Evolutionary conservation across 2,329 filamentous ascomycete genomes (phyloP), one percentile per base, ranked within the genome.

Genomic region (Colletotrichum cordylinicola): DNA sequence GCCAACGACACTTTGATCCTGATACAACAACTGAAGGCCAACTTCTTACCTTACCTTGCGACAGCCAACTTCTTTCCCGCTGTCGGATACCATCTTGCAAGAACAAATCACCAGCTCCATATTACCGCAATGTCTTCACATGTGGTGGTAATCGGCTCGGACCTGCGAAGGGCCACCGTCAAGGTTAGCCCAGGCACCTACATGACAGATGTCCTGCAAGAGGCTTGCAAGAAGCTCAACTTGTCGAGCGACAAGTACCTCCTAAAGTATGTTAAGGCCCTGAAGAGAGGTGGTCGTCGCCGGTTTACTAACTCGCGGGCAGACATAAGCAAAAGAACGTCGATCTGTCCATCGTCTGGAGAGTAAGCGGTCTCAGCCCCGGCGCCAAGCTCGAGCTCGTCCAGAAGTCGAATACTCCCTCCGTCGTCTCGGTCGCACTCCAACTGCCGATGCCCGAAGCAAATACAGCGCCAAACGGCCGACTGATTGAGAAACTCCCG

Each of bases 351-450:
- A 90, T 95, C 72, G 94, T 95, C 56, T 95, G 96, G 83, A 93
- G 96, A 64, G 92, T 96, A 33, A 94, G 96, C 7, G 95, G 96
- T 66, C 93, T 99, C 8, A 89, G 91, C 15, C 91, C 95, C 48
- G 97, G 97, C 77, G 96, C 97, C 75, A 98, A 98, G 82, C 92
- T 99, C 74, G 96, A 98, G 82, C 94, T 99, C 66, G 94, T 98
- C 27, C 93, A 95, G 82, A 93, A 94, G 75, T 97, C 96, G 61
- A 94, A 95, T 73, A 97, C 96, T 0, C 94, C 96, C 1, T 93
- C 95, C 2, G 94, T 94, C 64, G 94, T 99, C 72, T 96, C 94
- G 55, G 94, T 99, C 56, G 96, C 95, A n/a, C 87, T 99, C 15
- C 95, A 98, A 82, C 88, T 98, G 33, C 95, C 95, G 5, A 90